phyloP scores from a whole-genome alignment of 2,329 filamentous ascomycete species.

The Bertia moriformis region DNA sequence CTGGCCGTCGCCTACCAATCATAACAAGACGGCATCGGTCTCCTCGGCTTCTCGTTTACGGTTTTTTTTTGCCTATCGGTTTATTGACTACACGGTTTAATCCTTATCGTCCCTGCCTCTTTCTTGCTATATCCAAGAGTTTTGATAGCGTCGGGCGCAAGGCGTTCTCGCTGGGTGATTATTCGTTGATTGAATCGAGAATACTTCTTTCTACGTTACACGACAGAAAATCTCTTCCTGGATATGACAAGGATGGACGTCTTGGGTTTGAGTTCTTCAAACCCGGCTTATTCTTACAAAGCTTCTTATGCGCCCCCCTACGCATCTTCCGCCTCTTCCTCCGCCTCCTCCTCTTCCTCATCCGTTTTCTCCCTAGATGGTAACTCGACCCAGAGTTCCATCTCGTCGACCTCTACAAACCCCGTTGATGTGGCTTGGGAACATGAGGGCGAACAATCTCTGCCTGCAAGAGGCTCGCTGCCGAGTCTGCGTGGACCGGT shows the following conservation, averaged over 20 bases:
- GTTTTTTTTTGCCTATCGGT: conserved; percentile 15
- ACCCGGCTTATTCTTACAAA: conserved; percentile 18
- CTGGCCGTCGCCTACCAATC: conserved; percentile 15
- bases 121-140: conserved; percentile 5
- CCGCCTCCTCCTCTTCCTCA: conserved; percentile 60
- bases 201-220: not conserved
- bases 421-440: conserved; percentile 9
- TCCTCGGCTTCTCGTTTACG: conserved; percentile 12
- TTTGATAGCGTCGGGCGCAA: too few relatives aligned
- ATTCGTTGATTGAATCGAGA: too few relatives aligned
- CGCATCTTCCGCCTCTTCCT: conserved; percentile 57
- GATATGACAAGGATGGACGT: conserved; percentile 26
- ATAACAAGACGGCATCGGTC: conserved; percentile 15
- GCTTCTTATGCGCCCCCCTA: conserved; percentile 30
- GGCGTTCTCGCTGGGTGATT: not conserved
- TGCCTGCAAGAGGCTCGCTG: conserved; percentile 15
- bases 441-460: conserved; percentile 1
- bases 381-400: conserved; percentile 54
- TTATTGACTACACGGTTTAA: conserved; percentile 10
- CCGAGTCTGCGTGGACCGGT: conserved; percentile 10
- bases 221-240: conserved; percentile 5
- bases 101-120: conserved; percentile 4
- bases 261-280: conserved; percentile 21
- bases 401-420: conserved; percentile 46
- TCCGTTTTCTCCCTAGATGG: conserved; percentile 67